Evolutionary conservation across 139 green algal genomes (phyloP).

Genomic region (Chlorella sorokiniana): DNA sequence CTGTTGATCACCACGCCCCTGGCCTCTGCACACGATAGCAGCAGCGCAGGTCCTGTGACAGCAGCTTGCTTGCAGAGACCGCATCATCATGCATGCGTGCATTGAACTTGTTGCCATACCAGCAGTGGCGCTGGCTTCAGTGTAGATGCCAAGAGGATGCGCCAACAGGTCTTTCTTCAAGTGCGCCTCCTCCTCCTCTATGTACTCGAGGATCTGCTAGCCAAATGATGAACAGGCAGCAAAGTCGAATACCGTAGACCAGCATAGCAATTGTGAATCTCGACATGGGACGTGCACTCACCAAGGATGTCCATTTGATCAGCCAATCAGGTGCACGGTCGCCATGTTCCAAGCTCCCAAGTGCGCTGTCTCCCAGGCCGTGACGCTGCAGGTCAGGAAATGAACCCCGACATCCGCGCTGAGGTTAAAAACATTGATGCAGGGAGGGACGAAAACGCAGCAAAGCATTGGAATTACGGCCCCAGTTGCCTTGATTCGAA

Average conservation of each 20-base stretch:
- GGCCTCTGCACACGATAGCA: conserved; percentile 4
- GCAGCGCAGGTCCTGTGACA: not conserved
- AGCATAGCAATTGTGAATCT: not conserved
- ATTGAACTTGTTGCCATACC: not conserved
- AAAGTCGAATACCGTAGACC: not conserved
- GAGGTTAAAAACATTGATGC: not conserved
- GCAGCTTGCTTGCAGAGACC: not conserved
- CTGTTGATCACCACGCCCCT: conserved; percentile 67
- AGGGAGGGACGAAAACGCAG: not conserved
- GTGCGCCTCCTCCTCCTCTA: conserved; percentile 71
- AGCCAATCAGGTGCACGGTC: conserved; percentile 71
- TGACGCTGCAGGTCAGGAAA: conserved; percentile 31
- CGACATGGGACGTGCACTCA: conserved; percentile 25
- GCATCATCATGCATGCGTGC: not conserved
- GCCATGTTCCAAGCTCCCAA: conserved; percentile 40
- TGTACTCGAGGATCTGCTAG: conserved; percentile 60
- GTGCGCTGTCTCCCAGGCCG: conserved; percentile 52
- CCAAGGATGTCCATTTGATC: conserved; percentile 82
- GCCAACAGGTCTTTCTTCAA: conserved; percentile 69
- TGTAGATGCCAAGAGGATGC: conserved; percentile 49
- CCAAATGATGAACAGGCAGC: not conserved
- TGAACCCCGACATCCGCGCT: not conserved
- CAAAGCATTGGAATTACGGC: not conserved
- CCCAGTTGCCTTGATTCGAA: conserved; percentile 38
- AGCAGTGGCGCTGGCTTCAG: conserved; percentile 40